Percentiles rank a stretch among this genome's conserved stretches.
These are phyloP conservation scores for Tetrahymena malaccensis DNA, from an alignment of 73 alveolate species.

Conservation along the genomic window DNA sequence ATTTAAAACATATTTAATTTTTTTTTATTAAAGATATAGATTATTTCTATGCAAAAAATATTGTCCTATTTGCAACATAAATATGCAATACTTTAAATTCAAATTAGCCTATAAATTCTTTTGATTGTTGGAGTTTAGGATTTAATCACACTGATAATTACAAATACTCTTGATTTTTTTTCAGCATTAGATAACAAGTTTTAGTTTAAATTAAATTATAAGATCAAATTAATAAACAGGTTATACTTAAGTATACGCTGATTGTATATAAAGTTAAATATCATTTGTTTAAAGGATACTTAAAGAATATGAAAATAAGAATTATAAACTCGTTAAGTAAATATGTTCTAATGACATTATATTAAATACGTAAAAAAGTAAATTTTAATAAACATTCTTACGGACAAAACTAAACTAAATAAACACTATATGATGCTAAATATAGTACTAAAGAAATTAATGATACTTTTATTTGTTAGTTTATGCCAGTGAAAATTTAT, in stretches of 20 bases:
- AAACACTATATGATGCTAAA: too few relatives aligned
- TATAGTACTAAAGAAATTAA: too few relatives aligned
- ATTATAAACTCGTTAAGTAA: neutral
- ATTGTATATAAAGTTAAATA: neutral
- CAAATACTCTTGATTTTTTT: too few relatives aligned
- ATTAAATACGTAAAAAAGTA: neutral
- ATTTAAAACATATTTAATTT: neutral
- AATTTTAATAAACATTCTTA: too few relatives aligned
- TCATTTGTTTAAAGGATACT: neutral
- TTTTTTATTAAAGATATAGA: neutral
- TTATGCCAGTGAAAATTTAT: neutral
- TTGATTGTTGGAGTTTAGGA: neutral
- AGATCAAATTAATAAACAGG: neutral
- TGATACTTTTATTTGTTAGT: too few relatives aligned
- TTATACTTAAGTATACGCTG: neutral
- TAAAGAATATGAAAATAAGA: too few relatives aligned
- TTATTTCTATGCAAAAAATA: too few relatives aligned
- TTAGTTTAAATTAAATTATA: too few relatives aligned
- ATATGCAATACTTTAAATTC: neutral
- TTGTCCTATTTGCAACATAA: too few relatives aligned
- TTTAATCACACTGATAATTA: too few relatives aligned
- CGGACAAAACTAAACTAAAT: neutral
- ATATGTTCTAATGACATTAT: neutral
- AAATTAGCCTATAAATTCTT: neutral
- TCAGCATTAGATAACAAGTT: too few relatives aligned